These are phyloP conservation scores for Hippophae rhamnoides DNA, from an alignment of 306 rosid species.

Conservation along the genomic window DNA sequence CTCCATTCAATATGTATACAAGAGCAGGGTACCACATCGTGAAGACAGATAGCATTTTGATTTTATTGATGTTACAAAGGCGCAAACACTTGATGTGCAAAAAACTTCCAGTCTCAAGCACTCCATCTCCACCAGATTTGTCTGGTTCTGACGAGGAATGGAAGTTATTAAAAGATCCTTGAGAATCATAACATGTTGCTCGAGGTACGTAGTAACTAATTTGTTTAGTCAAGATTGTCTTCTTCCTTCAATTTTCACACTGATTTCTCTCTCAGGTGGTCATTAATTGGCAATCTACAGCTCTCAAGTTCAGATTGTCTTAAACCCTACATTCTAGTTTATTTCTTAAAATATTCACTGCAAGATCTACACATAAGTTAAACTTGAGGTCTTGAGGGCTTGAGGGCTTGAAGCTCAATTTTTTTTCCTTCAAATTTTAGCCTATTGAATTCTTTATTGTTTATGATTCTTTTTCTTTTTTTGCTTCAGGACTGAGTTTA, in stretches of 20 bases:
- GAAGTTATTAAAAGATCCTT: constrained; percentile 15
- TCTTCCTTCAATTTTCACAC: not conserved
- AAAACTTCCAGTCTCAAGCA: constrained; percentile 44
- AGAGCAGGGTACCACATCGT: constrained; percentile 66
- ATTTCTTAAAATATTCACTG: too few relatives aligned
- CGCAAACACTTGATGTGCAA: constrained; percentile 92
- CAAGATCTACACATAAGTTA: too few relatives aligned
- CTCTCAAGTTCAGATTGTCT: too few relatives aligned
- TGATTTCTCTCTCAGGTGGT: too few relatives aligned
- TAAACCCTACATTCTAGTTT: too few relatives aligned
- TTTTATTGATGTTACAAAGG: constrained; percentile 68
- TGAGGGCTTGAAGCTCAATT: too few relatives aligned
- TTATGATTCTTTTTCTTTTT: constrained; percentile 11
- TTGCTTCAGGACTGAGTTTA: constrained; percentile 23
- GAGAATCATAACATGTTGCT: constrained; percentile 5
- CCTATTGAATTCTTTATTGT: not conserved
- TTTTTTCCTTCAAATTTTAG: not conserved
- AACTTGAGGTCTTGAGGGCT: too few relatives aligned
- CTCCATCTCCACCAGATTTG: constrained; percentile 29
- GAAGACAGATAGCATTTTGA: constrained; percentile 61
- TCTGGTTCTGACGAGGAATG: constrained; percentile 31
- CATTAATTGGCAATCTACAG: too few relatives aligned
- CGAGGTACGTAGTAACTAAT: not conserved
- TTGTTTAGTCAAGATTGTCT: not conserved
- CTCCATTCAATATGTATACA: constrained; percentile 80